A percentile compares a stretch with the other conserved stretches of the same genome.
These are phyloP conservation scores for Biancaea sappan DNA, from an alignment of 306 rosid species.

Conservation along the genomic window DNA sequence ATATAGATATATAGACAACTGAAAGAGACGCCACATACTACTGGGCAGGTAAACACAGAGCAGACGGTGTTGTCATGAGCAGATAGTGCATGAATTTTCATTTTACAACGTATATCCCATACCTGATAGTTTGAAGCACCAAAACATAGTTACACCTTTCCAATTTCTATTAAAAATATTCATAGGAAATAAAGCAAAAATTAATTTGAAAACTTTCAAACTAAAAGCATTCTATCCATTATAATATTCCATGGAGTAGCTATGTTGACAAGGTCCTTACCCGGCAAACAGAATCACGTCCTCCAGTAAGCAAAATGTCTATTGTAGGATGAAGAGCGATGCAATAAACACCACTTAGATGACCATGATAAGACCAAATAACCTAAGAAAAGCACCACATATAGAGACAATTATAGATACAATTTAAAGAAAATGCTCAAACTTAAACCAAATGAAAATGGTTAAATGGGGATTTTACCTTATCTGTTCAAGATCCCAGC, in stretches of 20 bases:
- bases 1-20: slow-evolving; percentile 9
- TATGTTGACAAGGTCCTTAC: slow-evolving; percentile 50
- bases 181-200: background rate
- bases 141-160: slow-evolving; percentile 28
- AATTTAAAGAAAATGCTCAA: slow-evolving; percentile 24
- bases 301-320: slow-evolving; percentile 91
- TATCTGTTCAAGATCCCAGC: slow-evolving; percentile 99
- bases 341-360: slow-evolving; percentile 99
- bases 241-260: slow-evolving; percentile 22
- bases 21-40: slow-evolving; percentile 51
- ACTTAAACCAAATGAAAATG: slow-evolving; percentile 17
- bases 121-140: slow-evolving; percentile 60
- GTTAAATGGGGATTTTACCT: slow-evolving; percentile 49
- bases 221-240: slow-evolving; percentile 21
- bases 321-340: slow-evolving; percentile 96
- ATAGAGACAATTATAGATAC: background rate
- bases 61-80: slow-evolving; percentile 98
- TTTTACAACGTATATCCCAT: slow-evolving; percentile 98
- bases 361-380: slow-evolving; percentile 96
- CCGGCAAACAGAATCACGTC: slow-evolving; percentile 99
- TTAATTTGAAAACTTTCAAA: background rate
- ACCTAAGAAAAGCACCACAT: slow-evolving; percentile 49
- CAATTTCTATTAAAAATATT: background rate
- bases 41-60: slow-evolving; percentile 92
- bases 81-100: slow-evolving; percentile 83